Evolutionary conservation across 345 rosid species (phyloP), one percentile per base, ranked within the genome.

Genomic region (Salix exigua): DNA sequence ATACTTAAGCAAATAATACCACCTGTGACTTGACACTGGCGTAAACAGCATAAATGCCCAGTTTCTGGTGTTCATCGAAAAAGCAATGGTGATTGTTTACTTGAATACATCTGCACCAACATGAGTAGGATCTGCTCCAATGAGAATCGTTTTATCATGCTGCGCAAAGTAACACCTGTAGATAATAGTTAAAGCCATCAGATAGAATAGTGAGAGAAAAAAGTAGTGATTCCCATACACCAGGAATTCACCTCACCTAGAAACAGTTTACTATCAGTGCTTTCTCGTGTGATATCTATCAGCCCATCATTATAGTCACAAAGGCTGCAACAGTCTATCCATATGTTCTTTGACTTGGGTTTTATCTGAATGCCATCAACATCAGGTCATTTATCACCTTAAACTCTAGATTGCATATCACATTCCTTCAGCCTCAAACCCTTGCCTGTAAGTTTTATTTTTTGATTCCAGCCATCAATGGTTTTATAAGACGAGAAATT

Each of bases 11-110:
- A 35, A 73, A 38, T 72, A 53, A 44, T 37, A 18, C 13, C 25
- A 94, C 97, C 97, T 94, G 93, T 80, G 98, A 79, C 83, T 94
- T 98, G 6, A 96, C 95, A 67, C 98, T 91, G 68, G 97, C 97
- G 68, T 97, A 92, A 66, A 96, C 92, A 25, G 99, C 98, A 74
- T 96, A 96, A 68, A 96, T 89, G 48, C 92, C 89, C 97, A 92
- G 78, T 89, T 81, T 80, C 96, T 87, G 76, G 96, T 92, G 77
- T 94, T 93, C 94, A 72, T 92, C 91, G 5, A 96, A 96, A 79
- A 96, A 96, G 73, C 98, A 96, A 83, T 92, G 99, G 79, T 96
- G 99, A 78, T 94, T 96, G 50, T 97, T 94, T 71, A 94, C 92
- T 71, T 91, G 82, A 23, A 94, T 92, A 78, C 96, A 91, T 80